Base-by-base conservation (phyloP, 2,329 filamentous ascomycete species). In the Coniella vitis region DNA sequence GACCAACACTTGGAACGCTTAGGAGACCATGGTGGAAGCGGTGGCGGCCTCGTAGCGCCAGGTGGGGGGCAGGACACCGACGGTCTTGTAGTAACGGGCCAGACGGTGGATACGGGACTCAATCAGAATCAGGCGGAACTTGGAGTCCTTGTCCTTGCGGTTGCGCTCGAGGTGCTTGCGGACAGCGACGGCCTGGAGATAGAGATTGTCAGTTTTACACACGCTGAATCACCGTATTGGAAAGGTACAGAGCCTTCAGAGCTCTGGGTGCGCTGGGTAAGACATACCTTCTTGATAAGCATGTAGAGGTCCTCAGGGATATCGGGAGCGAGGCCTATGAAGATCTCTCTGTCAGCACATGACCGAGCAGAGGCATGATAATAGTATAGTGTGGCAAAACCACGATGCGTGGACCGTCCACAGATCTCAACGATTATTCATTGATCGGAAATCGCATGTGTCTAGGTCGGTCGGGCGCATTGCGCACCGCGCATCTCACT, bases 101-200 rank as follows among this genome's bases (percentile, higher is more conserved):
- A 98, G 87, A 79, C 93, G 91, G 87, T 98, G 93, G 76, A 98
- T 97, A 77, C 94, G 89, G 71, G 93, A 97, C 83, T 98, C 93
- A 77, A 98, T 95, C 65, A 98, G 87, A 91, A 98, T 98, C 61
- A 98, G 88, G 71, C 93, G 91, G 88, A 98, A 98, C 83, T 98
- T 98, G 81, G 86, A 88, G 83, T 98, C 93, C 82, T 90, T 95
- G 83, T 98, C 93, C 85, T 98, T 98, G 78, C 93, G 91, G 86
- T 98, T 98, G 77, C 89, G 89, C 84, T 96, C 90, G 63, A 98
- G 89, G 79, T 98, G 94, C 88, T 98, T 98, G 79, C 93, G 91
- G 79, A 98, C 93, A 70, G 90, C 86, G 65, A 96, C 90, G 65
- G 90, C 90, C 90, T 93, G 55, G 31, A 40, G 8, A 21, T 34